Percentiles rank a stretch among this genome's conserved stretches.
Evolutionary conservation across 1,284 basidiomycete species (phyloP).

Genomic region (Apiotrichum laibachii): DNA sequence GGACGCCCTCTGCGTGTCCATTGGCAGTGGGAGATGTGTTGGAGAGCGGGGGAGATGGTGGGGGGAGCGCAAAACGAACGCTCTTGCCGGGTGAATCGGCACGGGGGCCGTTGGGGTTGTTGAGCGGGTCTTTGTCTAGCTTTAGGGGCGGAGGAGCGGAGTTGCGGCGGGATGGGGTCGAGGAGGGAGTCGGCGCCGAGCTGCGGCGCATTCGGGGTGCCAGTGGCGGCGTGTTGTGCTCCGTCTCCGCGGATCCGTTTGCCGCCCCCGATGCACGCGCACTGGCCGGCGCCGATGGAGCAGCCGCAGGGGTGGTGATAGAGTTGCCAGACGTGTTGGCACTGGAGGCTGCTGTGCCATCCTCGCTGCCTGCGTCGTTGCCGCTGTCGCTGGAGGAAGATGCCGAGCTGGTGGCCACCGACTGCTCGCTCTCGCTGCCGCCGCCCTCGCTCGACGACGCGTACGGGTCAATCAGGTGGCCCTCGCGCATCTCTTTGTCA

Average conservation of each 20-base stretch:
- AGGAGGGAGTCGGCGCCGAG: neutral
- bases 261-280: too few species aligned
- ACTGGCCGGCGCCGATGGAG: neutral
- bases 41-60: constrained; percentile 1
- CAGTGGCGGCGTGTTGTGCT: too few species aligned
- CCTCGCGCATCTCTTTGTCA: constrained; percentile 4
- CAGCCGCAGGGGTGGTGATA: neutral
- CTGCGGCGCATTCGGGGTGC: too few species aligned
- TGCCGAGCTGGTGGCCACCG: neutral
- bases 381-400: neutral
- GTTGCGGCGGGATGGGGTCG: neutral
- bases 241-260: neutral
- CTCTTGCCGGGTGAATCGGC: neutral
- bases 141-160: neutral
- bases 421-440: neutral
- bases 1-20: neutral
- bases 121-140: neutral
- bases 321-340: neutral
- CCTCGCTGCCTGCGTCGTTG: neutral
- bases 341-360: neutral
- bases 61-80: constrained; percentile 6
- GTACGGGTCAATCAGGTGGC: constrained; percentile 1
- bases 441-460: neutral
- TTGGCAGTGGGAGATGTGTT: neutral
- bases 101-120: neutral